Evolutionary conservation across 495 filamentous ascomycete genomes (phyloP).

Genomic region (Jackrogersella multiformis): DNA sequence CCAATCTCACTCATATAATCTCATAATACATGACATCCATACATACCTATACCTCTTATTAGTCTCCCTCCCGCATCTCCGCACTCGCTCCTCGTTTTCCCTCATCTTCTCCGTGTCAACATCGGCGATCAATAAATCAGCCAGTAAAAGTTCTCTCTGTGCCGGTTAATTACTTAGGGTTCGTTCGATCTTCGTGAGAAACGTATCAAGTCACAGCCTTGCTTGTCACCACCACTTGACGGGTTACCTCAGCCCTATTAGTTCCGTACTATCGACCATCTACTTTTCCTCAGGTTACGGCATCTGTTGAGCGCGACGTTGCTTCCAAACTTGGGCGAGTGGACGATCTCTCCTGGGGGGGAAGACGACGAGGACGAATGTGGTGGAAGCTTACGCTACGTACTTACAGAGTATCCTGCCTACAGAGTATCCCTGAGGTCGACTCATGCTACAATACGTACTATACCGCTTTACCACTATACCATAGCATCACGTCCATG

Average conservation of each 20-base stretch:
- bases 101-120: slow-evolving; percentile 33
- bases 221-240: slow-evolving; percentile 19
- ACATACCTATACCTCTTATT: background rate
- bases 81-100: slow-evolving; percentile 32
- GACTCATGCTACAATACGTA: slow-evolving; percentile 41
- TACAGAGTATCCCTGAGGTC: slow-evolving; percentile 44
- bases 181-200: slow-evolving; percentile 24
- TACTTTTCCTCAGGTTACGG: slow-evolving; percentile 17
- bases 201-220: slow-evolving; percentile 28
- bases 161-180: slow-evolving; percentile 27
- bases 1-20: slow-evolving; percentile 15
- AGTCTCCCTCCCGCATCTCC: slow-evolving; percentile 35
- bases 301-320: slow-evolving; percentile 34
- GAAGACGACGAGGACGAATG: slow-evolving; percentile 28
- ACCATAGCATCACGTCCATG: slow-evolving; percentile 48
- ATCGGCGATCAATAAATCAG: slow-evolving; percentile 32
- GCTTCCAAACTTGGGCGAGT: slow-evolving; percentile 32
- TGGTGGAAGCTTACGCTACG: slow-evolving; percentile 37
- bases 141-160: slow-evolving; percentile 18
- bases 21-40: slow-evolving; percentile 23
- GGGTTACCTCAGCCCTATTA: slow-evolving; percentile 42
- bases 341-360: slow-evolving; percentile 38
- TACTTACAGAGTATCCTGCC: slow-evolving; percentile 45
- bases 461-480: too few relatives aligned
- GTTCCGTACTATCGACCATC: slow-evolving; percentile 12